Evolutionary conservation across 2,329 filamentous ascomycete species (phyloP), one percentile per base, ranked within the genome.

Genomic region (Tothia fuscella): DNA sequence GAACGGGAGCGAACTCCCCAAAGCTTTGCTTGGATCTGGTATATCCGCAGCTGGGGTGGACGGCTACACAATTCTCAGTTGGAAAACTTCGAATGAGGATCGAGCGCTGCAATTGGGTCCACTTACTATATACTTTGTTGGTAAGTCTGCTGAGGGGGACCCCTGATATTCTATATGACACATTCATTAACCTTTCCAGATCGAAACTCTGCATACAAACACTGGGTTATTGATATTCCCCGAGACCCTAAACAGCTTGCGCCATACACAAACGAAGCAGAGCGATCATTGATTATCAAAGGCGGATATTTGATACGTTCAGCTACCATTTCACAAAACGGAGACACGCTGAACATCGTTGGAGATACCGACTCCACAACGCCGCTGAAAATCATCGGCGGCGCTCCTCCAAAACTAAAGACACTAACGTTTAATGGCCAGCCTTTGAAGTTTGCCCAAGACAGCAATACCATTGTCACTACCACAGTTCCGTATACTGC

Each of bases 301-400:
- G 78, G 72, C 0, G 73, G 74, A 7, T 81, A 83, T 51, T 66
- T 84, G 0, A 54, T 82, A 26, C 72, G 80, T 5, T 74, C 70
- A 0, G 77, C 77, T 0, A 66, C 67, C 3, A 56, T 80, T 1
- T 26, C 21, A 5, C n/a, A n/a, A n/a, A 51, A 70, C 4, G 74
- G 68, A 2, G 63, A 61, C n/a, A 67, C 68, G 1, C 64, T 89
- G 4, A 65, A 71, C 10, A 56, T 89, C 3, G 72, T 71, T 3
- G 83, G 79, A 3, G 83, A 91, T 51, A 68, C 88, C 47, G 88
- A 89, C 50, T 58, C 67, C 1, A 85, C 81, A 0, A 77, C 78
- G 13, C 52, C 71, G 0, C 58, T 89, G 12, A 80, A 87, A 48
- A 65, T 89, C 17, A 72, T 86, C 24, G 77, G 80, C 3, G 77